Conservation (phyloP, 768 basidiomycete genomes). For the Rhizopogon vinicolor region DNA sequence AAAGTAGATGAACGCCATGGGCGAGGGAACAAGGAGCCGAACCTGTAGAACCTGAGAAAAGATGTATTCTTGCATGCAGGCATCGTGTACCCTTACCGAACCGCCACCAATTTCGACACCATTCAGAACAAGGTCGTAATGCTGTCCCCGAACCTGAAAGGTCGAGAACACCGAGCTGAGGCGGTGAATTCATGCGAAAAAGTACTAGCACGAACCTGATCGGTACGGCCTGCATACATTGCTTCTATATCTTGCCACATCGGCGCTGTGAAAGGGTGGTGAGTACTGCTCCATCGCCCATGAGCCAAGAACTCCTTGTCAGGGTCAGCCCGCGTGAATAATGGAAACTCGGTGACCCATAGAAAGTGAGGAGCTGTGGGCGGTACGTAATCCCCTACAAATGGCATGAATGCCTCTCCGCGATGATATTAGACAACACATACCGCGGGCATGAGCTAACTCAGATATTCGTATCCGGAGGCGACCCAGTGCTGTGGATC, state of each 20-base stretch:
- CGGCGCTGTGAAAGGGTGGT: slow-evolving; percentile 96
- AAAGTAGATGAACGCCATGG: slow-evolving; percentile 6
- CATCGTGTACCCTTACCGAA: slow-evolving; percentile 89
- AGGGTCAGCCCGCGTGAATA: slow-evolving; percentile 81
- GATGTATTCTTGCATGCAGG: slow-evolving; percentile 80
- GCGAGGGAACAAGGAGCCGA: slow-evolving; percentile 13
- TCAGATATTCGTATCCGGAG: slow-evolving; percentile 64
- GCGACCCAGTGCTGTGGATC: slow-evolving; percentile 78
- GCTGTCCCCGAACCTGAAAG: slow-evolving; percentile 84
- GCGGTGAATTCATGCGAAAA: neutral
- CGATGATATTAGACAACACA: slow-evolving; percentile 13
- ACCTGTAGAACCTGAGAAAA: slow-evolving; percentile 77
- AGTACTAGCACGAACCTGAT: slow-evolving; percentile 36
- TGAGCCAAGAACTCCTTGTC: slow-evolving; percentile 85
- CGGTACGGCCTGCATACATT: slow-evolving; percentile 66
- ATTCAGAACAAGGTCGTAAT: slow-evolving; percentile 94
- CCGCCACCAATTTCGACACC: slow-evolving; percentile 94
- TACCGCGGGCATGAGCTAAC: slow-evolving; percentile 61
- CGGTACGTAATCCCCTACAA: slow-evolving; percentile 52
- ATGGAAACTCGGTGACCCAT: slow-evolving; percentile 95
- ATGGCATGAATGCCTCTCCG: slow-evolving; percentile 7
- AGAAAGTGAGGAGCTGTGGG: slow-evolving; percentile 72
- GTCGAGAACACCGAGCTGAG: slow-evolving; percentile 3
- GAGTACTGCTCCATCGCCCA: slow-evolving; percentile 88
- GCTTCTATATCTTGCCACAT: slow-evolving; percentile 84